A percentile compares a stretch with the other conserved stretches of the same genome.
These are phyloP conservation scores for Leccinum variicolor DNA, from an alignment of 768 basidiomycete genomes.

Conservation along the genomic window DNA sequence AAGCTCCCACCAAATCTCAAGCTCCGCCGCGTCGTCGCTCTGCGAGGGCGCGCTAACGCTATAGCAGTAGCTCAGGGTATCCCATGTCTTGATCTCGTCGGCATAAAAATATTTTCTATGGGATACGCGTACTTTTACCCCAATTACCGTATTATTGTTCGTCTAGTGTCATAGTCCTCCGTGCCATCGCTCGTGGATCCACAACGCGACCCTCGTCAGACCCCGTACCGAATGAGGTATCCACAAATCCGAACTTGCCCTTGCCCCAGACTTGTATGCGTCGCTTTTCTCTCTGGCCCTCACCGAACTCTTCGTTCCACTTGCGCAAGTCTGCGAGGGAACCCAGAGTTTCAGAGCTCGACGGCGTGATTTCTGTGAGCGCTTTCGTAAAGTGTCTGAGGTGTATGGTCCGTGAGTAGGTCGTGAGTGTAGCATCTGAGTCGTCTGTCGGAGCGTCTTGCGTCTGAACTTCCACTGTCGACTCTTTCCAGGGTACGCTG, in stretches of 20 bases:
- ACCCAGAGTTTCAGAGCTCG: constrained; percentile 78
- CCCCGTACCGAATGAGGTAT: constrained; percentile 33
- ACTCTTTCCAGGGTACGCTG: constrained; percentile 67
- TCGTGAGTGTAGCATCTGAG: constrained; percentile 1
- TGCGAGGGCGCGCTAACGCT: constrained; percentile 15
- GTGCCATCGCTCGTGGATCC: constrained; percentile 13
- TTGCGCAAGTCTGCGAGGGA: constrained; percentile 72
- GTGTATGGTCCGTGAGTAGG: constrained; percentile 40
- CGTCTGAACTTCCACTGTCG: constrained; percentile 2
- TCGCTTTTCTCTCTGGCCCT: constrained; percentile 66
- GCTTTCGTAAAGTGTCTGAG: constrained; percentile 78
- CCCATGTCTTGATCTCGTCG: not conserved
- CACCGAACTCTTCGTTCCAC: constrained; percentile 95
- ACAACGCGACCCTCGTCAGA: constrained; percentile 46
- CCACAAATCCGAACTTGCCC: constrained; percentile 81
- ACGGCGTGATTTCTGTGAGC: constrained; percentile 85
- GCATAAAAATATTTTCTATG: constrained; percentile 2
- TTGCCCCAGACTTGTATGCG: constrained; percentile 82
- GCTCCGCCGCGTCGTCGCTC: constrained; percentile 18
- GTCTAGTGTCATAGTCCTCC: constrained; percentile 23
- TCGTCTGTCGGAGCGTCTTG: not conserved
- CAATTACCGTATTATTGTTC: constrained; percentile 21
- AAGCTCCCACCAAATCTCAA: constrained; percentile 20
- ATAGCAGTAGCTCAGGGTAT: no score
- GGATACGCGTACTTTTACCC: constrained; percentile 10